A percentile compares a stretch with the other conserved stretches of the same genome.
phyloP scores from a whole-genome alignment of 768 basidiomycete genomes.

The Amanita molliuscula region DNA sequence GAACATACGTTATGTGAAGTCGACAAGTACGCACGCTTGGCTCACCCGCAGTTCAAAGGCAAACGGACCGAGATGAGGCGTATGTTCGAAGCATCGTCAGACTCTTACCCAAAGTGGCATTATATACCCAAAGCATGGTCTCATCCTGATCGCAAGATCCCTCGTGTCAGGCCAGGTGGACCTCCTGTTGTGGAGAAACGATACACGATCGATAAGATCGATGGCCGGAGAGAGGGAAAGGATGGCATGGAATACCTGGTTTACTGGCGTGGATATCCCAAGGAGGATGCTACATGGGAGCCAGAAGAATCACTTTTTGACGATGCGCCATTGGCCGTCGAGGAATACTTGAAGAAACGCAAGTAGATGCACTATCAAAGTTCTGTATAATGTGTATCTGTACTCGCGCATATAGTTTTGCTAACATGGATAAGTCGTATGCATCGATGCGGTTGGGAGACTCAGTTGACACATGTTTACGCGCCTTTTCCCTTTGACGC shows the following conservation, averaged over 20 bases:
- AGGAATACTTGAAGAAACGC: conserved; percentile 21
- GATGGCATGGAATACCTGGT: conserved; percentile 35
- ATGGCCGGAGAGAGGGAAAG: conserved; percentile 19
- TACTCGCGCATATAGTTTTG: background rate
- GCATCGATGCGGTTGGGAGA: background rate
- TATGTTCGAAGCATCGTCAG: conserved; percentile 22
- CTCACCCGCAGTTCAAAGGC: conserved; percentile 36
- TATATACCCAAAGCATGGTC: conserved; percentile 48
- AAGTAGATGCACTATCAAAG: no score
- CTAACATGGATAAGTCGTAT: background rate
- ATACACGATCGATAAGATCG: conserved; percentile 29
- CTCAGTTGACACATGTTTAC: conserved; percentile 16
- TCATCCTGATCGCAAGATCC: conserved; percentile 27
- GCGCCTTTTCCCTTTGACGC: conserved; percentile 12
- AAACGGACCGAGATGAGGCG: conserved; percentile 28
- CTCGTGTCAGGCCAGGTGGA: conserved; percentile 30
- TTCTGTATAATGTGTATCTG: background rate
- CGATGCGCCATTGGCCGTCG: conserved; percentile 38
- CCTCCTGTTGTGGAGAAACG: conserved; percentile 30
- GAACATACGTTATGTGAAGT: conserved; percentile 76
- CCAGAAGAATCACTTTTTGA: conserved; percentile 30
- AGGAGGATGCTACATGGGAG: conserved; percentile 50
- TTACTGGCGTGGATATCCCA: conserved; percentile 45
- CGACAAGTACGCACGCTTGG: conserved; percentile 64
- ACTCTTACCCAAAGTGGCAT: conserved; percentile 16